phyloP scores from a whole-genome alignment of 129 eudicot species.

The Flaveria linearis region DNA sequence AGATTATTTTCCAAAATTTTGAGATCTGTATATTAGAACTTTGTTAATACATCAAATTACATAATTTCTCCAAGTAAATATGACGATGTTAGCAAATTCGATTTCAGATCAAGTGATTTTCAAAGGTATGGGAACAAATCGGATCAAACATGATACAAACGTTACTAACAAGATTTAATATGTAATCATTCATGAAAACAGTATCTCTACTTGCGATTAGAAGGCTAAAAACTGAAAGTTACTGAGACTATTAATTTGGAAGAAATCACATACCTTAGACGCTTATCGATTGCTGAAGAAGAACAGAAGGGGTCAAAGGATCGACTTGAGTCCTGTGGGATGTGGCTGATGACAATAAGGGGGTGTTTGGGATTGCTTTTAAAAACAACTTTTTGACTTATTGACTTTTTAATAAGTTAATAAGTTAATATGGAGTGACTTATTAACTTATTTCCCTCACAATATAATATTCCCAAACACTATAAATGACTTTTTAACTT shows the following conservation, averaged over 20 bases:
- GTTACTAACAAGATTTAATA: conserved; percentile 3
- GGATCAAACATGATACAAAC: conserved; percentile 11
- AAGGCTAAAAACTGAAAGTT: background rate
- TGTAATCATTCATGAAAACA: conserved; percentile 8
- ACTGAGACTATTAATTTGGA: background rate
- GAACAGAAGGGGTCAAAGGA: background rate
- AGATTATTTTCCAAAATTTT: background rate
- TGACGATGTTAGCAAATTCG: background rate
- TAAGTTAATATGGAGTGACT: no score
- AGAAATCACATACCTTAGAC: conserved; percentile 15
- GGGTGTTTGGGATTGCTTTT: no score
- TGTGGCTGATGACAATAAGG: background rate
- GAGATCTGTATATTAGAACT: conserved; percentile 15
- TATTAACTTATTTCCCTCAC: no score
- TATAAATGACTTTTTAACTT: no score
- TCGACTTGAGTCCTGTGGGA: background rate
- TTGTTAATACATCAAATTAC: no score
- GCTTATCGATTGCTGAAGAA: background rate
- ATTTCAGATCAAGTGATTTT: background rate
- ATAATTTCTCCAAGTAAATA: background rate
- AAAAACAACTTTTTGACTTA: no score
- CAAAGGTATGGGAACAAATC: conserved; percentile 3
- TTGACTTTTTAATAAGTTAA: no score
- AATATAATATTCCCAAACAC: no score
- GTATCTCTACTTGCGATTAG: background rate